These are phyloP conservation scores for Sphaceloma murrayae DNA, from an alignment of 2,329 filamentous ascomycete genomes.

Conservation along the genomic window DNA sequence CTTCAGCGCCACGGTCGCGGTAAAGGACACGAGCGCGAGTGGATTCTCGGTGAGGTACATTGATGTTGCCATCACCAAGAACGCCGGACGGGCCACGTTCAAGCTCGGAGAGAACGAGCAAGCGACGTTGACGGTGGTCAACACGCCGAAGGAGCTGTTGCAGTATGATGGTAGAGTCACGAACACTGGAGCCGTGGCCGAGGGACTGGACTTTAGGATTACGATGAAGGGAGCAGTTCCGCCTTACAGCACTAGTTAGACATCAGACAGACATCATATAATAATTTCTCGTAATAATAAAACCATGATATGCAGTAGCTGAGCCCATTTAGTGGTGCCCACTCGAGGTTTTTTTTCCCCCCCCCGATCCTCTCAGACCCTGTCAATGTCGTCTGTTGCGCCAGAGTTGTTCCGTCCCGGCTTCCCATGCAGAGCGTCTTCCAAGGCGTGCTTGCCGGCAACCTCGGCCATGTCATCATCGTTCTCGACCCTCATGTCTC, in stretches of 20 bases:
- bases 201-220: conserved; percentile 11
- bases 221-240: background rate
- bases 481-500: conserved; percentile 26
- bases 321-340: too few species aligned
- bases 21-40: conserved; percentile 28
- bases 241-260: conserved; percentile 1
- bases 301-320: too few species aligned
- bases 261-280: background rate
- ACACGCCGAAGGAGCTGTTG: conserved; percentile 38
- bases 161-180: conserved; percentile 35
- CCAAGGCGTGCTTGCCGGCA: conserved; percentile 19
- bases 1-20: conserved; percentile 36
- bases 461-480: conserved; percentile 28
- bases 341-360: too few species aligned
- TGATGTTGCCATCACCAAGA: background rate
- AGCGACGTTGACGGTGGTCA: conserved; percentile 39
- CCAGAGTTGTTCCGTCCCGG: conserved; percentile 3
- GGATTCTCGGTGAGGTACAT: conserved; percentile 1
- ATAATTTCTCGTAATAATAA: background rate
- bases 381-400: conserved; percentile 17
- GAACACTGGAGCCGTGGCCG: background rate
- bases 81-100: conserved; percentile 19
- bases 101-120: conserved; percentile 34
- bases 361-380: background rate
- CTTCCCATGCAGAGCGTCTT: conserved; percentile 15